Conservation (phyloP, 2,329 filamentous ascomycete genomes). For the Penicillium sp. region DNA sequence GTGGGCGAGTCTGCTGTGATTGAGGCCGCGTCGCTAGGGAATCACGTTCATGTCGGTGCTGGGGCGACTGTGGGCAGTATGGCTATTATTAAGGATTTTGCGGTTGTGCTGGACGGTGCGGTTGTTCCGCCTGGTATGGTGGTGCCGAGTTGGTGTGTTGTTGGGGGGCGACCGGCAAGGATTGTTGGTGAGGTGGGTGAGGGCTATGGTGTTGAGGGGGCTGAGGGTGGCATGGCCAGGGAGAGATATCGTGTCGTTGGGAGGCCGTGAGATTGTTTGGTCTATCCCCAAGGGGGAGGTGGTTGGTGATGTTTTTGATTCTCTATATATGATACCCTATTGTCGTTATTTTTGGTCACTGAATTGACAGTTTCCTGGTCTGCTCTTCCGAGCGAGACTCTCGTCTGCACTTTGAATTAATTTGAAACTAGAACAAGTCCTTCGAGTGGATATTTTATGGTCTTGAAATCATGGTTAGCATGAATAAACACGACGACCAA, state of each 20-base stretch:
- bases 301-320: constrained; percentile 26
- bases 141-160: constrained; percentile 86
- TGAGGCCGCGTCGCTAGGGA: constrained; percentile 80
- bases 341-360: background rate
- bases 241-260: constrained; percentile 49
- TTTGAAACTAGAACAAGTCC: background rate
- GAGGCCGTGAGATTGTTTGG: constrained; percentile 22
- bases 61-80: constrained; percentile 81
- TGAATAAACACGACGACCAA: background rate
- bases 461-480: background rate
- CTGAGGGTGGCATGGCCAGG: constrained; percentile 49
- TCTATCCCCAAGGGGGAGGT: constrained; percentile 10
- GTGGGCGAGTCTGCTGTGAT: constrained; percentile 75
- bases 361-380: background rate
- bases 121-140: constrained; percentile 88
- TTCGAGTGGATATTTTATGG: background rate
- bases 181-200: constrained; percentile 75
- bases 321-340: constrained; percentile 13
- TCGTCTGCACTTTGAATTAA: background rate
- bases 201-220: constrained; percentile 52
- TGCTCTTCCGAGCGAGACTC: background rate
- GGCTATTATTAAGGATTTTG: constrained; percentile 90
- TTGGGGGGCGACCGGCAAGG: constrained; percentile 79
- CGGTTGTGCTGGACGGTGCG: constrained; percentile 80
- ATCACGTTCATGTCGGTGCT: constrained; percentile 81